A percentile compares a stretch with the other conserved stretches of the same genome.
Conservation (phyloP, 2,329 filamentous ascomycete species). For the Neonectria neomacrospora region DNA sequence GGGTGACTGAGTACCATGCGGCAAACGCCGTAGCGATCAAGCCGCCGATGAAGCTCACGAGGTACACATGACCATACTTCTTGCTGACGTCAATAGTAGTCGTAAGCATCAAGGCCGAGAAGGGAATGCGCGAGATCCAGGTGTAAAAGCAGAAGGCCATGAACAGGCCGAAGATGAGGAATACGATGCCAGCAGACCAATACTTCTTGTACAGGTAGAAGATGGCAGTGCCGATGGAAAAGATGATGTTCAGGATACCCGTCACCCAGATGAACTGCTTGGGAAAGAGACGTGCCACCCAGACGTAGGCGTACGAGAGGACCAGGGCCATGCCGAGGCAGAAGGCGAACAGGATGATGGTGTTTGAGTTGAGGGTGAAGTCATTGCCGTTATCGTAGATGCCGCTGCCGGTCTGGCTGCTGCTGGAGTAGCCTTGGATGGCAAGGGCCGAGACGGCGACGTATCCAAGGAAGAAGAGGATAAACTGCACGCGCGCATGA, state of each 20-base stretch:
- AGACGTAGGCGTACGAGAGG: constrained; percentile 81
- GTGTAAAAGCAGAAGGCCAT: constrained; percentile 84
- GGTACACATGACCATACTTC: constrained; percentile 84
- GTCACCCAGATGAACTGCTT: constrained; percentile 95
- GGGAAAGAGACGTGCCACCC: constrained; percentile 79
- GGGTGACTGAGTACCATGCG: constrained; percentile 87
- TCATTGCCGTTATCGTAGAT: constrained; percentile 77
- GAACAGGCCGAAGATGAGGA: constrained; percentile 80
- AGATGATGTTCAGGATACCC: constrained; percentile 86
- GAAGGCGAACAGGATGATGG: constrained; percentile 85
- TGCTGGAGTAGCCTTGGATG: constrained; percentile 77
- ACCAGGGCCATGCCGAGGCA: constrained; percentile 78
- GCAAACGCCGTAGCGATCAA: constrained; percentile 79
- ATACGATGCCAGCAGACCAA: constrained; percentile 88
- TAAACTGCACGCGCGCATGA: constrained; percentile 61
- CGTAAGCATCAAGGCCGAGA: constrained; percentile 89
- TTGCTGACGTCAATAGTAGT: constrained; percentile 88
- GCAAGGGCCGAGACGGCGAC: constrained; percentile 79
- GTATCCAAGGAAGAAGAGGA: constrained; percentile 78
- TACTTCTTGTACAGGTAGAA: constrained; percentile 84
- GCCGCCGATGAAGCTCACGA: constrained; percentile 86
- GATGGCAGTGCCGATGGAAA: constrained; percentile 85
- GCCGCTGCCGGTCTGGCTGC: constrained; percentile 72
- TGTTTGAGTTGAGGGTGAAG: constrained; percentile 82
- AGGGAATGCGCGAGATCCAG: constrained; percentile 92